Evolutionary conservation across 495 filamentous ascomycete genomes (phyloP).

Genomic region (Pyronema domesticum): DNA sequence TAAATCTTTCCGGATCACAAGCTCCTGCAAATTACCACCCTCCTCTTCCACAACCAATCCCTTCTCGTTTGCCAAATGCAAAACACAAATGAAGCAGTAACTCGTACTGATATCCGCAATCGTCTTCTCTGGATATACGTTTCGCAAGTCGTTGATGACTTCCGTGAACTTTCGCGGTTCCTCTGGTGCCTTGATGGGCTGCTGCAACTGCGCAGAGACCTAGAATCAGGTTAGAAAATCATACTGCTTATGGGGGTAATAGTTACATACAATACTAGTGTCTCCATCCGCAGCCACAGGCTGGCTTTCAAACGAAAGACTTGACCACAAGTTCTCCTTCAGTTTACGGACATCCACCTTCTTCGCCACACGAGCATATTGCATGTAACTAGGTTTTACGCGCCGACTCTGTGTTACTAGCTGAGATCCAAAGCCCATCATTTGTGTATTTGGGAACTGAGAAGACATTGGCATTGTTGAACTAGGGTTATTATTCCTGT

Average conservation of each 20-base stretch:
- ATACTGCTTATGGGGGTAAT: not conserved
- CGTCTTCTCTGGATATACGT: slow-evolving; percentile 62
- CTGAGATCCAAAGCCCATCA: slow-evolving; percentile 55
- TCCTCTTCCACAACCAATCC: slow-evolving; percentile 55
- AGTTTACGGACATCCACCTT: slow-evolving; percentile 93
- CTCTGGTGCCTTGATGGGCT: not conserved
- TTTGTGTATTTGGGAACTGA: slow-evolving; percentile 8
- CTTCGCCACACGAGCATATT: slow-evolving; percentile 90
- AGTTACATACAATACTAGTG: not conserved
- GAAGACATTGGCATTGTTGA: slow-evolving; percentile 15
- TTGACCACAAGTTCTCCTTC: slow-evolving; percentile 92
- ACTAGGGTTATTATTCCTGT: slow-evolving; percentile 24
- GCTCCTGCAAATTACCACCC: slow-evolving; percentile 33
- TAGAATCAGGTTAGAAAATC: not conserved
- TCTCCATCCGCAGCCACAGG: not conserved
- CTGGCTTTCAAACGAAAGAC: slow-evolving; percentile 47
- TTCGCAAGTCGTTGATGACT: slow-evolving; percentile 74
- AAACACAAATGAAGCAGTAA: slow-evolving; percentile 89
- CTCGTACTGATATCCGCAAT: slow-evolving; percentile 93
- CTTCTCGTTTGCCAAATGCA: slow-evolving; percentile 96
- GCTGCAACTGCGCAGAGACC: too few species aligned
- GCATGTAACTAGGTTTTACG: slow-evolving; percentile 80
- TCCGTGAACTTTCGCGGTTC: slow-evolving; percentile 50
- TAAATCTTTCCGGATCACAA: slow-evolving; percentile 40
- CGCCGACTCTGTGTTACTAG: slow-evolving; percentile 65